Evolutionary conservation across 2,329 filamentous ascomycete species (phyloP), one percentile per base, ranked within the genome.

Genomic region (Ceratocystis albifundus): DNA sequence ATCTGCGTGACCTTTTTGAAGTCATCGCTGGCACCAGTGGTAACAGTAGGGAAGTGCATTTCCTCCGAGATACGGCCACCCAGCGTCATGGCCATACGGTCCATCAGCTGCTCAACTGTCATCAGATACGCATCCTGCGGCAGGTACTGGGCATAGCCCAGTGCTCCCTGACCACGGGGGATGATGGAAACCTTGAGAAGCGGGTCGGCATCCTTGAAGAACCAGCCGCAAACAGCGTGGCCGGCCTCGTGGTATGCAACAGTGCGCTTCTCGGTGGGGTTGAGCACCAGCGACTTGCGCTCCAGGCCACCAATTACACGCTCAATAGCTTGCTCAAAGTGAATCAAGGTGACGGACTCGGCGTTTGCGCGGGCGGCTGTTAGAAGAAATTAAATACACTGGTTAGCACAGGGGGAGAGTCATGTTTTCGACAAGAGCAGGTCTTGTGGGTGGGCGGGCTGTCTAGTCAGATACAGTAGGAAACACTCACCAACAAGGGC

Each of bases 21-120:
- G 75, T 99, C 94, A 75, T 97, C 94, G 65, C 87, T 92, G 22
- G 93, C 94, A 67, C 94, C 94, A 61, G 89, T 94, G 1, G 94
- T 99, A 22, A 99, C 94, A 0, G 91, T 96, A 44, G 94, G 88
- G 77, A 99, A 99, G 78, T 99, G 93, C 6, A 99, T 79, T 76
- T 99, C 94, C 77, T 99, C 94, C 22, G 88, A 94, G 28, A 99
- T 89, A 70, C 94, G 90, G 1, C 94, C 94, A 71, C 92, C 94
- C 66, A 99, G 86, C 1, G 93, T 96, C 94, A 99, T 99, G 70
- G 94, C 94, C 94, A 99, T 99, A 71, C 94, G 91, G 76, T 99
- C 94, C 90, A 97, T 96, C 53, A 99, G 82, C 77, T 99, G 94
- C 74, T 92, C 87, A 70, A 90, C 87, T 73, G 88, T 96, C 92